A percentile compares a stretch with the other conserved stretches of the same genome.
These are phyloP conservation scores for Lupinus albus DNA, from an alignment of 306 rosid genomes.

Conservation along the genomic window DNA sequence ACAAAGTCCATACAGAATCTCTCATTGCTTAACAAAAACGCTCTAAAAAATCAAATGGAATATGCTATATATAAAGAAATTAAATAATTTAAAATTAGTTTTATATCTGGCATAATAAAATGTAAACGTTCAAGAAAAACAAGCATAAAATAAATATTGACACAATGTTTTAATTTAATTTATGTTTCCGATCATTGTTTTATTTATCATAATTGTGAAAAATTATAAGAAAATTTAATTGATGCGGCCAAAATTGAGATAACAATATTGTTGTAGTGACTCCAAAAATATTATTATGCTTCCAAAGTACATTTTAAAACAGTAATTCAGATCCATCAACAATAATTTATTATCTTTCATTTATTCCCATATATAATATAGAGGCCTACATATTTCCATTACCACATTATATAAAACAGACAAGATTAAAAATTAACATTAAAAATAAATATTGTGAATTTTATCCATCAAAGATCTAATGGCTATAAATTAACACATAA, in stretches of 20 bases:
- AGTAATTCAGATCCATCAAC: too few species aligned
- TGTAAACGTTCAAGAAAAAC: conserved; percentile 6
- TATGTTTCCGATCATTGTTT: too few species aligned
- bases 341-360: conserved; percentile 8
- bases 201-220: too few species aligned
- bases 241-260: too few species aligned
- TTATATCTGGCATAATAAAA: too few species aligned
- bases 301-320: too few species aligned
- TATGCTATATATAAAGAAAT: not conserved
- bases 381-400: conserved; percentile 13
- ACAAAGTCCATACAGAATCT: not conserved
- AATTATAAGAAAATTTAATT: too few species aligned
- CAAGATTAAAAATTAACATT: too few species aligned
- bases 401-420: not conserved
- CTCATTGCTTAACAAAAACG: not conserved
- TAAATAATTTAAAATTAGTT: conserved; percentile 3
- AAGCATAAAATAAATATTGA: not conserved
- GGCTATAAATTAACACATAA: conserved; percentile 20
- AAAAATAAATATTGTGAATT: not conserved
- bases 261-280: too few species aligned
- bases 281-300: too few species aligned
- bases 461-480: conserved; percentile 31
- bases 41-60: not conserved
- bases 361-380: not conserved
- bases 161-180: too few species aligned